A percentile compares a stretch with the other conserved stretches of the same genome.
Evolutionary conservation across 2,329 filamentous ascomycete genomes (phyloP).

Genomic region (Curvularia lunata): DNA sequence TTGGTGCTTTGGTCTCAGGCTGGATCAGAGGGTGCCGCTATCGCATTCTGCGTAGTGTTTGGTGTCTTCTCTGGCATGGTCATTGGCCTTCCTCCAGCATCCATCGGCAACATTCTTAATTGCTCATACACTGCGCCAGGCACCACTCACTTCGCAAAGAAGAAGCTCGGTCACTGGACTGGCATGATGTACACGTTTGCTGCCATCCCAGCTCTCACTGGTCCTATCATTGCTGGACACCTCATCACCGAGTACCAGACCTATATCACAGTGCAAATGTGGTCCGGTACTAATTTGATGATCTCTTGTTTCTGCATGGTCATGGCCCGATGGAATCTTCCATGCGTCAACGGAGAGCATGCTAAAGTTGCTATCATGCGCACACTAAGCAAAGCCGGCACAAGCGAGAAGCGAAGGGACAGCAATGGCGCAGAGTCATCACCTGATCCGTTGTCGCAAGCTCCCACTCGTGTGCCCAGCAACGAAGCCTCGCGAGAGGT

Average conservation of each 20-base stretch:
- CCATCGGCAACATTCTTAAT: constrained; percentile 55
- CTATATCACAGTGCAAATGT: constrained; percentile 56
- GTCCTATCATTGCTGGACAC: constrained; percentile 57
- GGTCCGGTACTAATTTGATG: constrained; percentile 54
- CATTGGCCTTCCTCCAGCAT: constrained; percentile 59
- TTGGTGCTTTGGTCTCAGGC: constrained; percentile 55
- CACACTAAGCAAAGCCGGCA: constrained; percentile 15
- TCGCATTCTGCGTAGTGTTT: constrained; percentile 58
- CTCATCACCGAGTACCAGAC: constrained; percentile 51
- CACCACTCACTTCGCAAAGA: constrained; percentile 34
- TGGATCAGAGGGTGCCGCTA: constrained; percentile 46
- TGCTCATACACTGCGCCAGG: constrained; percentile 42
- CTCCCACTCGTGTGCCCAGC: constrained; percentile 33
- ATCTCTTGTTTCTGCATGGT: constrained; percentile 53
- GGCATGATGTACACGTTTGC: constrained; percentile 60
- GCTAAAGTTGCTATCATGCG: constrained; percentile 25
- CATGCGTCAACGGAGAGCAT: constrained; percentile 37
- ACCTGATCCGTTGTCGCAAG: constrained; percentile 24
- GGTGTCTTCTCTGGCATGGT: constrained; percentile 58
- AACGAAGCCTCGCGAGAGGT: constrained; percentile 16
- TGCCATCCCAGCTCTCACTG: constrained; percentile 54
- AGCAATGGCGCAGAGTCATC: constrained; percentile 17
- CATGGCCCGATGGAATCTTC: constrained; percentile 40
- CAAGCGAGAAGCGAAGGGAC: constrained; percentile 19
- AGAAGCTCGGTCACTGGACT: constrained; percentile 59